phyloP scores from a whole-genome alignment of 371 early-diverging fungal genomes.

The Rhizopus sp. region DNA sequence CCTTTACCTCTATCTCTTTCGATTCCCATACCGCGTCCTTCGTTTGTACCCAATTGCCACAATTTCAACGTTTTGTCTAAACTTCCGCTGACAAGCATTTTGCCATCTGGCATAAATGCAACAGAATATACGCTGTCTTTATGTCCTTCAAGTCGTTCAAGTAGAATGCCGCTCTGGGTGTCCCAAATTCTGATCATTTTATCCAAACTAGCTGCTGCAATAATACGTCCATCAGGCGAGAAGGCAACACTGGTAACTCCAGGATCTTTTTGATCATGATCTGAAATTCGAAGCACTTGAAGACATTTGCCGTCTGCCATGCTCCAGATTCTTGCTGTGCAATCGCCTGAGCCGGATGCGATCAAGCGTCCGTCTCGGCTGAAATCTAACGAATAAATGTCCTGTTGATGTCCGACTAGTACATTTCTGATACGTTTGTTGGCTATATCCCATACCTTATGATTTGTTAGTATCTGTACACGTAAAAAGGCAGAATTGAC shows the following conservation, averaged over 20 bases:
- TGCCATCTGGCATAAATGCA: slow-evolving; percentile 92
- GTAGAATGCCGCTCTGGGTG: slow-evolving; percentile 67
- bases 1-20: slow-evolving; percentile 39
- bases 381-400: slow-evolving; percentile 94
- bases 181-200: slow-evolving; percentile 92
- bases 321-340: slow-evolving; percentile 85
- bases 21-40: slow-evolving; percentile 26
- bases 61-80: slow-evolving; percentile 92
- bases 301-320: slow-evolving; percentile 74
- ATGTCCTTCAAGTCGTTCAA: slow-evolving; percentile 91
- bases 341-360: slow-evolving; percentile 94
- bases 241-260: slow-evolving; percentile 94
- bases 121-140: slow-evolving; percentile 93
- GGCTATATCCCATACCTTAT: slow-evolving; percentile 72
- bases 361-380: slow-evolving; percentile 86
- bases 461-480: background rate
- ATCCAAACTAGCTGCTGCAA: slow-evolving; percentile 85
- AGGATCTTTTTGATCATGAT: slow-evolving; percentile 79
- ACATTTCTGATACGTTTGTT: slow-evolving; percentile 64
- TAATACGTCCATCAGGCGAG: slow-evolving; percentile 70
- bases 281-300: slow-evolving; percentile 73
- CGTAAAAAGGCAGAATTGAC: background rate
- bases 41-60: slow-evolving; percentile 74
- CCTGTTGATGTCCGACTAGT: slow-evolving; percentile 88
- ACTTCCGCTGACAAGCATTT: slow-evolving; percentile 85